Conservation (phyloP, 345 rosid species). For the Hevea brasiliensis region DNA sequence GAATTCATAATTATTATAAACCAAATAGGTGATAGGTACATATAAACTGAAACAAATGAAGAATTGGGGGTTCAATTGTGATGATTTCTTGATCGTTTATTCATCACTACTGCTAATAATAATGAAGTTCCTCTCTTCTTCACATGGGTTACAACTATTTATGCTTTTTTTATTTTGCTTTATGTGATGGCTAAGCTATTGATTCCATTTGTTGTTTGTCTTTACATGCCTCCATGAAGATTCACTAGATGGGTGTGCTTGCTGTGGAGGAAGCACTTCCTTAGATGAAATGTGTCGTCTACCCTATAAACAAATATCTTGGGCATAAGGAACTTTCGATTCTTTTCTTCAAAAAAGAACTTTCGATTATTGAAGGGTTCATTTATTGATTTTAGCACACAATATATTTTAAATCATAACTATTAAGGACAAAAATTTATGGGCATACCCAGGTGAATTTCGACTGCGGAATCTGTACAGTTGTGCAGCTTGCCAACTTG, state of each 20-base stretch:
- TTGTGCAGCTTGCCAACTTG: neutral
- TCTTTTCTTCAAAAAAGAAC: constrained; percentile 9
- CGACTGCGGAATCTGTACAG: neutral
- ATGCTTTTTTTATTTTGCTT: neutral
- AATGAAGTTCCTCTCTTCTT: constrained; percentile 12
- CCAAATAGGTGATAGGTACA: neutral
- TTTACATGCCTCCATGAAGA: neutral
- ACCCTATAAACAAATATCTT: neutral
- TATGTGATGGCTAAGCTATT: neutral
- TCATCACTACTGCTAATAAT: neutral
- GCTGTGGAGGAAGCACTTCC: neutral
- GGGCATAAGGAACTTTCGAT: constrained; percentile 10
- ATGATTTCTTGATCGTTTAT: constrained; percentile 28
- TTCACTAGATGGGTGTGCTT: neutral
- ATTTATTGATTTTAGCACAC: neutral
- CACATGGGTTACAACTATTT: constrained; percentile 27
- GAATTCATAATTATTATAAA: too few relatives aligned
- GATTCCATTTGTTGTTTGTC: constrained; percentile 21
- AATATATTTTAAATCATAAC: neutral
- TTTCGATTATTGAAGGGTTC: neutral
- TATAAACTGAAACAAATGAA: too few relatives aligned
- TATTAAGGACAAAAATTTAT: neutral
- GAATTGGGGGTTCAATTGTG: neutral
- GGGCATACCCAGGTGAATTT: neutral
- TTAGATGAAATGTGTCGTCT: neutral